Evolutionary conservation across 768 basidiomycete species (phyloP).

Genomic region (Auricularia sp.): DNA sequence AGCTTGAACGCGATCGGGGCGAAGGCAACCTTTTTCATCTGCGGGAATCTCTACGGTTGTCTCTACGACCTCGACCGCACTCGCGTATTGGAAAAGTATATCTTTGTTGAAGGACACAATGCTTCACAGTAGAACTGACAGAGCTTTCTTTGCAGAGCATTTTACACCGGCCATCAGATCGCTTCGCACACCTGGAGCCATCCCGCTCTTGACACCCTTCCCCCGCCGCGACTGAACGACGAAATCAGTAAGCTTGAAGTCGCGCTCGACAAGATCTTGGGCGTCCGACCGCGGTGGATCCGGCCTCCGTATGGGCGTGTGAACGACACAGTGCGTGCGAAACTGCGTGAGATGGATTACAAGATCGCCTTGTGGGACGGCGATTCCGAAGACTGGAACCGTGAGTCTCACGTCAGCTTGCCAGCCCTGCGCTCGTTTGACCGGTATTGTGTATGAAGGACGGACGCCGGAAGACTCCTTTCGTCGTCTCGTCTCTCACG

Average conservation of each 20-base stretch:
- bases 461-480: background rate
- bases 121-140: too few species aligned
- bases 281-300: background rate
- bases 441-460: background rate
- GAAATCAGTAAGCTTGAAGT: background rate
- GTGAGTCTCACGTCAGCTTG: background rate
- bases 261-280: conserved; percentile 1
- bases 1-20: conserved; percentile 1
- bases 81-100: background rate
- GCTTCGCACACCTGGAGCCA: conserved; percentile 8
- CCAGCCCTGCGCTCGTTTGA: background rate
- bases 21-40: conserved; percentile 10
- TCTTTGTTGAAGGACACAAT: background rate
- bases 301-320: conserved; percentile 2
- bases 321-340: background rate
- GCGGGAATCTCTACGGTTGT: background rate
- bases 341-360: background rate
- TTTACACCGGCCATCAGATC: conserved; percentile 7
- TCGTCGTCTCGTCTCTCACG: background rate
- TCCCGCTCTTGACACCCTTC: conserved; percentile 4
- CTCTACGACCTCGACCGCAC: background rate
- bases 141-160: background rate
- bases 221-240: background rate
- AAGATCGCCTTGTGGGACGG: background rate
- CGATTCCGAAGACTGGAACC: conserved; percentile 2